Evolutionary conservation across 2,329 filamentous ascomycete species (phyloP), one percentile per base, ranked within the genome.

Genomic region (Falciphora oryzae): DNA sequence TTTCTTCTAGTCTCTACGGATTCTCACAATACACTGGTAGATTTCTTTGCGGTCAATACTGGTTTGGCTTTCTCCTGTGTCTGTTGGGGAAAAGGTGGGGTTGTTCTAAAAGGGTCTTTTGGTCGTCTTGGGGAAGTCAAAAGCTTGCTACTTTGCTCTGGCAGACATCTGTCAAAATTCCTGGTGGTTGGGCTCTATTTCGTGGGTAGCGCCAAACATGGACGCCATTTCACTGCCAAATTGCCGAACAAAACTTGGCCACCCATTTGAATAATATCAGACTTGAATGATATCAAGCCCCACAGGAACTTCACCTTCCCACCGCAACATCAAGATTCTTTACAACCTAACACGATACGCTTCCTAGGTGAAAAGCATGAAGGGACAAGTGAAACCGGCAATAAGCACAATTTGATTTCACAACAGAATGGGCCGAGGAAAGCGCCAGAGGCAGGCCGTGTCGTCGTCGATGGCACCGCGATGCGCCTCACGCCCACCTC

Each of bases 1-100:
- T 73, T 72, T 71, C 72, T 63, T 63, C 57, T 57, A 58, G 22
- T 63, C 50, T n/a, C 31, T 59, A 16, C 38, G 53, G 62, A 59
- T 50, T 53, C 59, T 61, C 38, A 28, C 22, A 60, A 66, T 71
- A 72, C 64, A 65, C 67, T 64, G 67, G 63, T 69, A 67, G 64
- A 65, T 59, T 69, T 57, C 66, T 68, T 68, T 65, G 65, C 66
- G 66, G 65, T 63, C 2, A 10, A 25, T 25, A 53, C 44, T 53
- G 22, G 22, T 25, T 25, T 53, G 22, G 44, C 22, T 53, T 25
- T 53, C 44, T 53, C 44, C 22, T 53, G 18, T n/a, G 44, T 25
- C 44, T 53, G 44, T 2, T 25, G 7, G 22, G 44, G 8, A 53
- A 53, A 16, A 53, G 22, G 44, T 11, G 32, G 8, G 18, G n/a